Evolutionary conservation across 345 rosid genomes (phyloP), one percentile per base, ranked within the genome.

Genomic region (Reutealis trisperma): DNA sequence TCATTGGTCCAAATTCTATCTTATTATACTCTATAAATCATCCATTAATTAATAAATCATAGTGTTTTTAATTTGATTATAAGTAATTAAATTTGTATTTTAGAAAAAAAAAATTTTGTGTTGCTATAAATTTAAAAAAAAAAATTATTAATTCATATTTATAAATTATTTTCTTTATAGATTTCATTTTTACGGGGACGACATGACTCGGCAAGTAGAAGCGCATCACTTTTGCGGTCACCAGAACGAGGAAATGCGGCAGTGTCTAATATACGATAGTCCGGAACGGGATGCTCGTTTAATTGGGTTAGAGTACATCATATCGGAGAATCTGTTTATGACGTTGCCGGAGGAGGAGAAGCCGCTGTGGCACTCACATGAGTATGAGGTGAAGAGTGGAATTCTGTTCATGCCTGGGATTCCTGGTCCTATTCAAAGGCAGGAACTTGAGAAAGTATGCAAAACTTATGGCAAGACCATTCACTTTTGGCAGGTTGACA

Each of bases 401-500:
- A 70, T 84, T 34, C 75, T 93, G 73, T 91, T 89, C 88, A 89
- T 90, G 91, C 97, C 96, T 0, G 85, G 91, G 9, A 79, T 90
- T 13, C 94, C 97, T 0, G 93, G 91, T 16, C 85, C 85, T 0
- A 77, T 89, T 5, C 82, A 90, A 80, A 84, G 90, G 14, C 85
- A 77, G 81, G 99, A 93, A 49, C 86, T 93, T 8, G 94, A 88
- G 41, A 93, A 88, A 81, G 88, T 90, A 0, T 83, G 84, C 51
- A 90, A 88, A 77, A 91, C 94, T 24, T 91, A 90, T 18, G 97
- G 97, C 1, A 90, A 93, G 86, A 85, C 86, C 13, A 78, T 81
- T 75, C 98, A 93, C 63, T 94, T 94, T 54, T 94, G 98, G 98
- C 98, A 93, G 85, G 88, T 88, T 10, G 98, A 94, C 59, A 80